Conservation (phyloP, 331 rosid genomes). For the Phaseolus coccineus region DNA sequence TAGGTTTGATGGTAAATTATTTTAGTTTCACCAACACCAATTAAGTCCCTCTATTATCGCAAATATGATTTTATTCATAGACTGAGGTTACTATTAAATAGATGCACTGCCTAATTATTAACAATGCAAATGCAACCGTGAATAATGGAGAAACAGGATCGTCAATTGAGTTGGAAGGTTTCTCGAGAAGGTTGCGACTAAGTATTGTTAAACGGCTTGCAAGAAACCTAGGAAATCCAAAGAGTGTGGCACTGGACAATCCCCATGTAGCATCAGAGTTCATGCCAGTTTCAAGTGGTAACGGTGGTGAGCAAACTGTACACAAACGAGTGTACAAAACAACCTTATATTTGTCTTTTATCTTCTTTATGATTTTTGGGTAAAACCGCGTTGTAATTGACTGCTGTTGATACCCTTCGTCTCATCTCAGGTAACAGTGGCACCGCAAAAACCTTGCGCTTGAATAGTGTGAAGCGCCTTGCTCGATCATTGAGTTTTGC, state of each 20-base stretch:
- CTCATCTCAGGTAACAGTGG: constrained; percentile 17
- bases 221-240: neutral
- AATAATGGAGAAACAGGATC: constrained; percentile 12
- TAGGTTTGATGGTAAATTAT: no score
- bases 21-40: no score
- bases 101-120: no score
- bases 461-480: constrained; percentile 33
- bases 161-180: neutral
- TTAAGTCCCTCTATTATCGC: no score
- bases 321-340: neutral
- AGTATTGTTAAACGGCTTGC: constrained; percentile 33
- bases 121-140: neutral
- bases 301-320: constrained; percentile 1
- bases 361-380: neutral
- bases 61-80: no score
- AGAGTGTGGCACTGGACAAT: neutral
- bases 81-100: no score
- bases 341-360: no score
- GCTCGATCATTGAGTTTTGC: constrained; percentile 6
- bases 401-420: neutral
- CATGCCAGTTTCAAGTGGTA: neutral
- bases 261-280: neutral
- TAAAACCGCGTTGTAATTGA: neutral
- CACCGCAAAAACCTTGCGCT: constrained; percentile 9
- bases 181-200: constrained; percentile 12